Conservation (phyloP, 2,329 filamentous ascomycete species). For the Curvularia lunata region DNA sequence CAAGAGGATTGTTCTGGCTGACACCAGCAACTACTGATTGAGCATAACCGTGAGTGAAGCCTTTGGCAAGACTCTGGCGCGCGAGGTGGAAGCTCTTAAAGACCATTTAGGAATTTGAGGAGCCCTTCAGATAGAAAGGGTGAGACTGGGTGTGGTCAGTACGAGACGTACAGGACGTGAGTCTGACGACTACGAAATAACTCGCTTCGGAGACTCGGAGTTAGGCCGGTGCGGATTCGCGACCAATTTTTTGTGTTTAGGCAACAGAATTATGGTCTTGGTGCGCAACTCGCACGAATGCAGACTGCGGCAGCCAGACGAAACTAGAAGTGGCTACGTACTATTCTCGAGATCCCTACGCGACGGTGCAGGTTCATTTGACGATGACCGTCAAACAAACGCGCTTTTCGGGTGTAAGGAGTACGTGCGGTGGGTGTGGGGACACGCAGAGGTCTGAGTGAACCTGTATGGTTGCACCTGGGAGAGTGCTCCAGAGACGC, state of each 20-base stretch:
- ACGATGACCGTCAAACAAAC: conserved; percentile 91
- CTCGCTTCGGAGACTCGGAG: conserved; percentile 23
- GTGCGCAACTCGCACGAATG: conserved; percentile 14
- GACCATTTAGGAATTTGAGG: conserved; percentile 82
- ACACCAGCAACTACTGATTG: conserved; percentile 94
- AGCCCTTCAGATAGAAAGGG: conserved; percentile 66
- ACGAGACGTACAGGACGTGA: conserved; percentile 2
- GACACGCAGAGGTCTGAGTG: conserved; percentile 23
- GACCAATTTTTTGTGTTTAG: conserved; percentile 20
- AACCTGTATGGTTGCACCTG: conserved; percentile 20
- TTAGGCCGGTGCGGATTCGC: conserved; percentile 12
- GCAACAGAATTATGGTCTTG: conserved; percentile 28
- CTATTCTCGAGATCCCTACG: conserved; percentile 64
- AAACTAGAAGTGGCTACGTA: conserved; percentile 53
- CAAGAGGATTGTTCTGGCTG: conserved; percentile 64
- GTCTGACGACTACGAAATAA: conserved; percentile 28
- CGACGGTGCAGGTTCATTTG: conserved; percentile 97
- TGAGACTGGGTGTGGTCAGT: conserved; percentile 50
- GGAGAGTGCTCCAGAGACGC: conserved; percentile 14
- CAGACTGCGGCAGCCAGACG: conserved; percentile 10
- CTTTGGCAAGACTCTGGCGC: conserved; percentile 96
- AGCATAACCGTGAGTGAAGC: conserved; percentile 96
- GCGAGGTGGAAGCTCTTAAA: conserved; percentile 80
- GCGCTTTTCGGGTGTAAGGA: conserved; percentile 63
- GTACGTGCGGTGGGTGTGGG: conserved; percentile 19